phyloP scores from a whole-genome alignment of 345 rosid species.

The Hibiscus syriacus region DNA sequence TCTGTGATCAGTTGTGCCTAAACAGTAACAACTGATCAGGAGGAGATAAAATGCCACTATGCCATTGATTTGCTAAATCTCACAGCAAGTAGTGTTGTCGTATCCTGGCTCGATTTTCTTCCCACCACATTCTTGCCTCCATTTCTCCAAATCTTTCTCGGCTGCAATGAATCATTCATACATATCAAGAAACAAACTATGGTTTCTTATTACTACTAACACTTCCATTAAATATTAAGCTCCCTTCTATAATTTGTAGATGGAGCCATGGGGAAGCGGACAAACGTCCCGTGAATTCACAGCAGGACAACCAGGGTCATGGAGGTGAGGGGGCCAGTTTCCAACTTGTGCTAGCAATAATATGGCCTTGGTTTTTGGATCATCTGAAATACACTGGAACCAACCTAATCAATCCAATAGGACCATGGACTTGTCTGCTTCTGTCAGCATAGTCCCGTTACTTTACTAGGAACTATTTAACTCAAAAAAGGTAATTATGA shows the following conservation, averaged over 20 bases:
- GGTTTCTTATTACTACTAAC: neutral
- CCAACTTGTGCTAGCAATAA: too few relatives aligned
- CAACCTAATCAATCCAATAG: too few relatives aligned
- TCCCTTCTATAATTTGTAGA: neutral
- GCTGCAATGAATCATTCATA: slow-evolving; percentile 37
- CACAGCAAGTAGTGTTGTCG: slow-evolving; percentile 74
- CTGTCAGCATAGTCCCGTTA: neutral
- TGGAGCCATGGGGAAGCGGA: neutral
- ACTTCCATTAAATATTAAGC: neutral
- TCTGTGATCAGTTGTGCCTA: neutral
- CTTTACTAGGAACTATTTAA: neutral
- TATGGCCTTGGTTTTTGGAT: too few relatives aligned
- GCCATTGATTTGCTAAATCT: slow-evolving; percentile 18
- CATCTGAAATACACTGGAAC: too few relatives aligned
- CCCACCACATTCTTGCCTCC: slow-evolving; percentile 96
- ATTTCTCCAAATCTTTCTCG: slow-evolving; percentile 86
- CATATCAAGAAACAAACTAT: neutral
- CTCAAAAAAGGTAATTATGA: neutral
- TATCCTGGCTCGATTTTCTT: slow-evolving; percentile 84
- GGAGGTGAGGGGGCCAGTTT: too few relatives aligned
- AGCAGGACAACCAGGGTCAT: too few relatives aligned
- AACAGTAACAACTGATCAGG: neutral
- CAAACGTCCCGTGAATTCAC: too few relatives aligned
- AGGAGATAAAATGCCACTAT: slow-evolving; percentile 3
- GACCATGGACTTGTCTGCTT: neutral